Evolutionary conservation across 495 filamentous ascomycete genomes (phyloP).

Genomic region (Talaromyces adpressus): DNA sequence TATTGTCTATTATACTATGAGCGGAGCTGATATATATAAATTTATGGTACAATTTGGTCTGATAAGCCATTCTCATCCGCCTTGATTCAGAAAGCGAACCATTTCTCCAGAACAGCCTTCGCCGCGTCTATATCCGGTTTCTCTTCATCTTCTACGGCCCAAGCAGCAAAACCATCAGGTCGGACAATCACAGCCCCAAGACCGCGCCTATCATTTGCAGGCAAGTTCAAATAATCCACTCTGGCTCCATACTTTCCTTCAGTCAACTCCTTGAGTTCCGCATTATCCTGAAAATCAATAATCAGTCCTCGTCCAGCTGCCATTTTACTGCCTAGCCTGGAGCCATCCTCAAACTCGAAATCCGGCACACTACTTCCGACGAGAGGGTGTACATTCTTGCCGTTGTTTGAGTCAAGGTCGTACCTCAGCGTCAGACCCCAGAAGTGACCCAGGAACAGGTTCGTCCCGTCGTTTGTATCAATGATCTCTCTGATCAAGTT

Average conservation of each 20-base stretch:
- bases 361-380: slow-evolving; percentile 23
- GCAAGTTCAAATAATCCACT: slow-evolving; percentile 15
- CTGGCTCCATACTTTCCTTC: slow-evolving; percentile 7
- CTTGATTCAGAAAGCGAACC: slow-evolving; percentile 9
- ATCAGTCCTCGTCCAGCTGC: slow-evolving; percentile 15
- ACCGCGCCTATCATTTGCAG: slow-evolving; percentile 17
- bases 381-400: slow-evolving; percentile 13
- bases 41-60: background rate
- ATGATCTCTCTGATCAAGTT: slow-evolving; percentile 17
- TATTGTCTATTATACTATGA: background rate
- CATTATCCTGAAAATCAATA: slow-evolving; percentile 15
- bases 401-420: slow-evolving; percentile 12
- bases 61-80: background rate
- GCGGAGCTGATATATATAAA: background rate
- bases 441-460: slow-evolving; percentile 20
- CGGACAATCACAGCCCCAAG: slow-evolving; percentile 21
- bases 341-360: slow-evolving; percentile 19
- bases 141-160: slow-evolving; percentile 13
- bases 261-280: background rate
- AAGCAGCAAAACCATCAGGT: slow-evolving; percentile 26
- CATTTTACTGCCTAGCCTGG: slow-evolving; percentile 17
- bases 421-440: slow-evolving; percentile 24
- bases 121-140: slow-evolving; percentile 11
- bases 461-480: slow-evolving; percentile 21
- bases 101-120: slow-evolving; percentile 9